Base-by-base conservation (phyloP, 2,329 filamentous ascomycete species). In the Neonectria faginata region DNA sequence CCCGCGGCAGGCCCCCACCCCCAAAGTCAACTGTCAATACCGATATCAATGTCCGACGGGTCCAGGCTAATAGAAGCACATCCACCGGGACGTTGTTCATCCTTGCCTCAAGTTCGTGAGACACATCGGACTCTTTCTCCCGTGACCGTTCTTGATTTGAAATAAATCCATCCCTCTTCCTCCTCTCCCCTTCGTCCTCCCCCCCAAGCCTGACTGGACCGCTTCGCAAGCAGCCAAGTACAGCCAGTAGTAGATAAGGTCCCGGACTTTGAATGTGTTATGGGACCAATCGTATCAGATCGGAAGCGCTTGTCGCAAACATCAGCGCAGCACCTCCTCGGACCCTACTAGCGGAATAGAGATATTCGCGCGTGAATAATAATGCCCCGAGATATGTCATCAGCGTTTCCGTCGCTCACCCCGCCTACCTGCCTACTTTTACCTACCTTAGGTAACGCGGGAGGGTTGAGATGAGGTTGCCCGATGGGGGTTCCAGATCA, bases 1-100 rank as follows among this genome's bases (percentile, higher is more conserved):
- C 57, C 59, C 45, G 33, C 39, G 33, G 33, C 39, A 20, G 33
- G 54, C 58, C 68, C 66, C 70, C 70, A 68, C 67, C 53, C 57
- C 56, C 59, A 45, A 63, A 45, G n/a, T 16, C 33, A 36, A 36
- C 12, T 16, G 39, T 41, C 39, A 41, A 18, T 41, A 25, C 5
- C 16, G n/a, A 41, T 41, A 41, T 60, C 42, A 64, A 65, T 29
- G 50, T 64, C 44, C 50, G 29, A 10, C 9, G 25, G 29, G 27
- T 20, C 57, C 48, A 58, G 50, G 50, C 50, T 55, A 47, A 45
- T 55, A 47, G 29, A 42, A 20, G 47, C n/a, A 31, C n/a, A n/a
- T 51, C 1, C 16, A 33, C 33, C 27, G n/a, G 29, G 47, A 33
- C 16, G 29, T 50, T 36, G 27, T 27, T 51, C 47, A 52, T 44